Evolutionary conservation across 1,284 basidiomycete species (phyloP).

Genomic region (Ganoderma resinaceum): DNA sequence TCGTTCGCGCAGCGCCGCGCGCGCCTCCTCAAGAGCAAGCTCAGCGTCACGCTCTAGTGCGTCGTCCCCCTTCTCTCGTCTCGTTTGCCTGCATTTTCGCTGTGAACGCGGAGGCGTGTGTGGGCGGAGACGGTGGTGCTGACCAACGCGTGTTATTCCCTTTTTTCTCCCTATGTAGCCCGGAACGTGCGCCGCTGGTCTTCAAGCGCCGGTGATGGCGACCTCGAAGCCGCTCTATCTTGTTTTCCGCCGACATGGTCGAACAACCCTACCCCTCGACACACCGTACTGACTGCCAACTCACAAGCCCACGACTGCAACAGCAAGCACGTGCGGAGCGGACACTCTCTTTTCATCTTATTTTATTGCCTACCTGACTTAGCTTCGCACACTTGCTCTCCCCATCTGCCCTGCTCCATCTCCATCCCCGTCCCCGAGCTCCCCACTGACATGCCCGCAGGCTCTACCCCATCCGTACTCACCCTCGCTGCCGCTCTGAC

Average conservation of each 20-base stretch:
- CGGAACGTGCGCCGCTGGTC: slow-evolving; percentile 23
- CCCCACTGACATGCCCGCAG: not conserved
- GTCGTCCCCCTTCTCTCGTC: slow-evolving; percentile 8
- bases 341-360: not conserved
- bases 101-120: too few species aligned
- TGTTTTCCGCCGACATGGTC: not conserved
- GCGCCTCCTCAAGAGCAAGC: slow-evolving; percentile 35
- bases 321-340: not conserved
- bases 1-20: slow-evolving; percentile 38
- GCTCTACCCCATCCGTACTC: not conserved
- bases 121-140: not conserved
- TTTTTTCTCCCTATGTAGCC: slow-evolving; percentile 7
- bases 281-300: not conserved
- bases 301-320: not conserved
- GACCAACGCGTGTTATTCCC: too few species aligned
- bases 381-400: not conserved
- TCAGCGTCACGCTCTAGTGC: slow-evolving; percentile 27
- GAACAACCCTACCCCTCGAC: not conserved
- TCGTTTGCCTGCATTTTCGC: not conserved
- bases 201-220: slow-evolving; percentile 16
- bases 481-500: not conserved
- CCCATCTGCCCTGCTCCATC: not conserved
- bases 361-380: not conserved
- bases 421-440: not conserved
- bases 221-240: not conserved